Conservation (phyloP, 805 yeast genomes). For the Cyberlindnera samutprakarnensis region DNA sequence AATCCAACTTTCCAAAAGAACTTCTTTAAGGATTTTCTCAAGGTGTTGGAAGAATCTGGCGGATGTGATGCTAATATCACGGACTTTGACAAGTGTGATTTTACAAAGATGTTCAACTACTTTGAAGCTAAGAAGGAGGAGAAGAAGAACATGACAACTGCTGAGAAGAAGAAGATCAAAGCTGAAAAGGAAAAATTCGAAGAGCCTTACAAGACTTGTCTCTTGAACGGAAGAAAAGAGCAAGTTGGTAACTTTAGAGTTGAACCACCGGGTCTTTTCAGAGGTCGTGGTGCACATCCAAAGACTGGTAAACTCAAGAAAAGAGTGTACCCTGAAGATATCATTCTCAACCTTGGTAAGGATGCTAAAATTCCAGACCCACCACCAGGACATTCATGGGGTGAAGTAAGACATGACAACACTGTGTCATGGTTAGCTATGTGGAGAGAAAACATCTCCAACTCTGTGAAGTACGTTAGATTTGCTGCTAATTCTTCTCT, state of each 20-base stretch:
- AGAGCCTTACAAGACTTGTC: constrained; percentile 75
- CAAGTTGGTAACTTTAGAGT: constrained; percentile 90
- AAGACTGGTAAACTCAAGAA: constrained; percentile 87
- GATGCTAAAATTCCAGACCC: constrained; percentile 71
- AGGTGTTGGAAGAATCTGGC: constrained; percentile 62
- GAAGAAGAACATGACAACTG: constrained; percentile 58
- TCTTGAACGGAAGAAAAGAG: constrained; percentile 80
- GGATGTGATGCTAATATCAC: constrained; percentile 51
- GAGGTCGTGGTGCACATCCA: constrained; percentile 97
- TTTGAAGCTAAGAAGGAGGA: constrained; percentile 65
- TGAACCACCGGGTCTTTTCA: constrained; percentile 93
- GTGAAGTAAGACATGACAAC: constrained; percentile 78
- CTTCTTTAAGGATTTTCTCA: constrained; percentile 71
- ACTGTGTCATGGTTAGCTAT: constrained; percentile 94
- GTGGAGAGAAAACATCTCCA: constrained; percentile 93
- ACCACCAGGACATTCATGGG: constrained; percentile 89
- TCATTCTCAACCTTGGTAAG: constrained; percentile 72
- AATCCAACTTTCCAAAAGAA: constrained; percentile 83
- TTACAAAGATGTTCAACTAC: constrained; percentile 61
- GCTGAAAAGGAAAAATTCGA: constrained; percentile 68
- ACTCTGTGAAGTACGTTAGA: constrained; percentile 78
- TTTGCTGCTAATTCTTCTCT: constrained; percentile 86
- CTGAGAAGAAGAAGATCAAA: constrained; percentile 70
- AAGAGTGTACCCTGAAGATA: constrained; percentile 84
- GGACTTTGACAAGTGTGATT: constrained; percentile 68